phyloP scores from a whole-genome alignment of 352 stramenopile species.

The Achlya hypogyna region DNA sequence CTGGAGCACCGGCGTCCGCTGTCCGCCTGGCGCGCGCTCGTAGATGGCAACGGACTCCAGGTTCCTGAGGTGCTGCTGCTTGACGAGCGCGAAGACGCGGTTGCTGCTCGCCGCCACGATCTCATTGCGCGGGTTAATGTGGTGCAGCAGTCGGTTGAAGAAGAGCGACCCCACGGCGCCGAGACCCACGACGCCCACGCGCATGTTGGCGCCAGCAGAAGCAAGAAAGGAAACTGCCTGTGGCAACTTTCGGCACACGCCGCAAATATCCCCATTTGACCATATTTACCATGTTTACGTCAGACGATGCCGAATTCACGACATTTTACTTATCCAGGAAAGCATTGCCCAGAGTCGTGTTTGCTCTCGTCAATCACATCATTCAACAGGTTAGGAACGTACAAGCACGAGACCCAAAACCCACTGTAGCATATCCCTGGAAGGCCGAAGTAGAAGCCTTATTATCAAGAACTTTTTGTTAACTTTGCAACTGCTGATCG shows the following conservation, averaged over 20 bases:
- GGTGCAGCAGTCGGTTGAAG: constrained; percentile 28
- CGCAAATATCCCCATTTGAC: not conserved
- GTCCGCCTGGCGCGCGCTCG: constrained; percentile 19
- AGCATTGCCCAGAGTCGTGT: too few species aligned
- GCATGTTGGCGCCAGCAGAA: not conserved
- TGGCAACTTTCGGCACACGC: not conserved
- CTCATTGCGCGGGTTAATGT: constrained; percentile 8
- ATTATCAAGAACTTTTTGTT: too few species aligned
- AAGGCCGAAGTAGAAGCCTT: too few species aligned
- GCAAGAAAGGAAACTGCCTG: not conserved
- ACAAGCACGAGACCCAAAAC: too few species aligned
- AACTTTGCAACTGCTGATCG: too few species aligned
- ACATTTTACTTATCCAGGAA: too few species aligned
- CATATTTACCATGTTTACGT: too few species aligned
- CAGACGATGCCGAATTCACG: too few species aligned
- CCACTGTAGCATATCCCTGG: too few species aligned
- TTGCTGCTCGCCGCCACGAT: not conserved
- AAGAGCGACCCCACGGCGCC: constrained; percentile 67
- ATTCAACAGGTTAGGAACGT: too few species aligned
- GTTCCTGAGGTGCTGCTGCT: constrained; percentile 30
- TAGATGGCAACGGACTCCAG: constrained; percentile 19
- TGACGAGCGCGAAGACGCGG: constrained; percentile 43
- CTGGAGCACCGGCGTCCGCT: constrained; percentile 33
- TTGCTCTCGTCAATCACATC: too few species aligned
- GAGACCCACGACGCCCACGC: constrained; percentile 44